These are phyloP conservation scores for Acorus calamus DNA, from an alignment of 106 monocot genomes.

Conservation along the genomic window DNA sequence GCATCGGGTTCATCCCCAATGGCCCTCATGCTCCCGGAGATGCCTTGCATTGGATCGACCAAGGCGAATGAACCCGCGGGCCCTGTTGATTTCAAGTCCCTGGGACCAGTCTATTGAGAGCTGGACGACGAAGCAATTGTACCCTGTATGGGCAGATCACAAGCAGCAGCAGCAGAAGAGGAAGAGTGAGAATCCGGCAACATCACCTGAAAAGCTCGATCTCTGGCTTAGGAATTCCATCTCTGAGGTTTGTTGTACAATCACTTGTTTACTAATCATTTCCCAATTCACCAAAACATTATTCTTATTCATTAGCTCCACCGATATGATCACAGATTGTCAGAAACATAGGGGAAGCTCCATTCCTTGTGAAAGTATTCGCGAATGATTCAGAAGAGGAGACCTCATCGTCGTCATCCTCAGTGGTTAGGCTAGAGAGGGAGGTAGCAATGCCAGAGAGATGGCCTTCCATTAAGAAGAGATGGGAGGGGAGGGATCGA, in stretches of 20 bases:
- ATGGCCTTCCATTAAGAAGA: constrained; percentile 44
- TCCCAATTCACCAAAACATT: no score
- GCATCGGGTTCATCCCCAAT: no score
- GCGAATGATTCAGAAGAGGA: not conserved
- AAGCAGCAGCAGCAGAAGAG: no score
- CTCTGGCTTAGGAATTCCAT: constrained; percentile 53
- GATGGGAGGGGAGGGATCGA: constrained; percentile 19
- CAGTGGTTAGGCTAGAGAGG: constrained; percentile 28
- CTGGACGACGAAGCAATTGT: no score
- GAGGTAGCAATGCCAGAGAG: constrained; percentile 36
- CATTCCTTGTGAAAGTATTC: constrained; percentile 59
- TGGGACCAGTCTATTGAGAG: no score
- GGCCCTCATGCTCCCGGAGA: no score
- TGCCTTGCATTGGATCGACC: no score
- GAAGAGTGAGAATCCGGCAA: constrained; percentile 1
- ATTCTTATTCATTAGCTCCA: not conserved
- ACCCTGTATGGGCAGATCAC: no score
- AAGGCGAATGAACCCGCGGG: no score
- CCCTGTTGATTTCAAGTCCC: no score
- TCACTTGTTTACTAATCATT: not conserved
- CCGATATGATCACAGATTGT: constrained; percentile 37
- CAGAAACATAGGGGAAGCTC: constrained; percentile 46
- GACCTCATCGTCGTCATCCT: not conserved
- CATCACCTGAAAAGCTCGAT: constrained; percentile 41
- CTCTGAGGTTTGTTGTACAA: constrained; percentile 28